Evolutionary conservation across 1,139 yeast genomes (phyloP), one percentile per base, ranked within the genome.

Genomic region (Geotrichum cucujoidarum): DNA sequence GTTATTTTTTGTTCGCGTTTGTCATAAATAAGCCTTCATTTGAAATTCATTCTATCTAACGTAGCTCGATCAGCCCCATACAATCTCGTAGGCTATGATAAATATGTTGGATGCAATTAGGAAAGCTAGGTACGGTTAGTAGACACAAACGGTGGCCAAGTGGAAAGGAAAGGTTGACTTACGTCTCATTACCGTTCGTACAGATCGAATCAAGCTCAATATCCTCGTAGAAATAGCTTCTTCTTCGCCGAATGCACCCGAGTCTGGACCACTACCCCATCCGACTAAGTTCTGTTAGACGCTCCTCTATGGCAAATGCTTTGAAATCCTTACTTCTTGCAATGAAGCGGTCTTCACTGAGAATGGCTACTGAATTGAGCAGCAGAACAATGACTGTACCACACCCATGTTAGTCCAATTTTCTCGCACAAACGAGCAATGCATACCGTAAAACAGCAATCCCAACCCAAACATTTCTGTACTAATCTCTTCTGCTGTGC

Each of bases 271-370:
- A n/a, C 56, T 56, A 40, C 54, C 58, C 63, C 64, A 65, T 41
- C 60, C 60, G 25, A 56, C 63, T 57, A 27, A n/a, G n/a, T n/a
- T n/a, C n/a, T n/a, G n/a, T n/a, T n/a, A n/a, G n/a, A n/a, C n/a
- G n/a, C n/a, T n/a, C n/a, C n/a, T n/a, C n/a, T n/a, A n/a, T n/a
- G n/a, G n/a, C n/a, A n/a, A n/a, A n/a, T n/a, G n/a, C n/a, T n/a
- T n/a, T n/a, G n/a, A n/a, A n/a, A n/a, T 24, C 8, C 27, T 24
- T 69, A 76, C 82, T 80, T 64, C 95, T 70, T 56, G 83, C 81
- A 49, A 87, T 71, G 61, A 87, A 87, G 52, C 95, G 71, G 63
- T 87, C 95, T 60, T 87, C 95, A 58, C 85, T 83, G 43, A 87
- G 72, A 38, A 87, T 83, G 0, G 95, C 95, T 25, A 86, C 76